These are phyloP conservation scores for Candolleomyces aberdarensis DNA, from an alignment of 768 basidiomycete species.

Conservation along the genomic window DNA sequence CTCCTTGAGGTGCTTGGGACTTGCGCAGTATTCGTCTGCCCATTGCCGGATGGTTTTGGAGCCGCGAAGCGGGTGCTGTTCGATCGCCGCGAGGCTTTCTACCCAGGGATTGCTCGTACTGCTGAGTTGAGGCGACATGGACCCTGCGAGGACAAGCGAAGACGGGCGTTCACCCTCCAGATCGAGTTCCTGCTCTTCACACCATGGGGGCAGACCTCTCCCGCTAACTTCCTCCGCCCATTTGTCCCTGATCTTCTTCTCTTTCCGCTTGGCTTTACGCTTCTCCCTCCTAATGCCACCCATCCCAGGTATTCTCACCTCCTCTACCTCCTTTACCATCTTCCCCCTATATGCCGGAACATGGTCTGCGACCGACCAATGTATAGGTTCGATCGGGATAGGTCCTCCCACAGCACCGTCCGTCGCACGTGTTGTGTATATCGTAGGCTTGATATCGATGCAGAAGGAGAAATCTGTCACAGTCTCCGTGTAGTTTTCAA, in stretches of 20 bases:
- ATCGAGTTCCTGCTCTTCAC: slow-evolving; percentile 7
- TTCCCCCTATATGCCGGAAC: slow-evolving; percentile 64
- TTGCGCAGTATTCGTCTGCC: slow-evolving; percentile 81
- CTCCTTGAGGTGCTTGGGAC: slow-evolving; percentile 70
- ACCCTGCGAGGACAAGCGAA: not conserved
- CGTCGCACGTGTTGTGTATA: slow-evolving; percentile 24
- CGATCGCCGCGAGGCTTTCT: slow-evolving; percentile 7
- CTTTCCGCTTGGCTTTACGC: slow-evolving; percentile 39
- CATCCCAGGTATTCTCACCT: slow-evolving; percentile 6
- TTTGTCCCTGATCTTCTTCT: slow-evolving; percentile 39
- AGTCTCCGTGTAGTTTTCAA: slow-evolving; percentile 55
- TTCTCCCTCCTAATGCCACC: slow-evolving; percentile 18
- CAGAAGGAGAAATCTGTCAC: slow-evolving; percentile 69
- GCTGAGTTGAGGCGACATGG: not conserved
- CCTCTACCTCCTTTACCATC: slow-evolving; percentile 57
- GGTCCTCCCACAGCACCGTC: not conserved
- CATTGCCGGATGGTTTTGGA: slow-evolving; percentile 68
- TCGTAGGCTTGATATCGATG: slow-evolving; percentile 46
- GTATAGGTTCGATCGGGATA: slow-evolving; percentile 26
- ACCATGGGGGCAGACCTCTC: slow-evolving; percentile 52
- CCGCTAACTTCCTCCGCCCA: slow-evolving; percentile 42
- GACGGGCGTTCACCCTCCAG: not conserved
- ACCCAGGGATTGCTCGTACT: not conserved
- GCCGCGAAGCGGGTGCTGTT: slow-evolving; percentile 39
- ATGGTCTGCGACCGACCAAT: slow-evolving; percentile 62